Evolutionary conservation across 495 filamentous ascomycete species (phyloP), one percentile per base, ranked within the genome.

Genomic region (Xylaria nigripes): DNA sequence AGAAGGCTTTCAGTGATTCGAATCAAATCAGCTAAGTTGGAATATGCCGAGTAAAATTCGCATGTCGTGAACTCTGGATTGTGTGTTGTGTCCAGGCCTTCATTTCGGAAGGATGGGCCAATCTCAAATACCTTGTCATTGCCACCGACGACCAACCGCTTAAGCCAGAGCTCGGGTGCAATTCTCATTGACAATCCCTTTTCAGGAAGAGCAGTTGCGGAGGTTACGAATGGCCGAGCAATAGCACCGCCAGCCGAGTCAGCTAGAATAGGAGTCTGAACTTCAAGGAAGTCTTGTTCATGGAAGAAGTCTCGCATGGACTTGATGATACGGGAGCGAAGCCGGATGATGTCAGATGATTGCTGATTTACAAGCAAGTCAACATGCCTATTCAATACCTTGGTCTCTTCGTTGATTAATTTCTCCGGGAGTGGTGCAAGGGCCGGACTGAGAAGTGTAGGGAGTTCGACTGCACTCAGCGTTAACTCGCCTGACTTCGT

Each of bases 51-150:
- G 69, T 98, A 98, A 76, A 96, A 96, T 71, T 98, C 93, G 75
- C 91, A 96, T 30, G 86, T 96, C 22, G 86, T 90, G 72, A 96
- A 98, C 68, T 98, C 93, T 6, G 93, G 90, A 63, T 97, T 97
- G 69, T 96, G 93, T 0, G 87, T 95, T 22, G 84, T 80, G 70
- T 98, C 93, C 36, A 96, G 65, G 76, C 89, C 89, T 76, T 98
- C 93, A 71, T 98, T 97, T 41, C 93, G 83, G 69, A 98, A 98
- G 25, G 86, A 86, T 29, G 86, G 83, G 19, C 94, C 93, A 60
- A 98, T 89, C 72, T 98, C 93, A 65, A 93, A 98, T 25, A 98
- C 80, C 50, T 78, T 78, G 56, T 89, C 85, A 59, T 96, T 85
- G n/a, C 90, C 91, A 45, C 90, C 92, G 5, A 97, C 80, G 7